phyloP scores from a whole-genome alignment of 371 early-diverging fungal species.

The Lichtheimia corymbifera region DNA sequence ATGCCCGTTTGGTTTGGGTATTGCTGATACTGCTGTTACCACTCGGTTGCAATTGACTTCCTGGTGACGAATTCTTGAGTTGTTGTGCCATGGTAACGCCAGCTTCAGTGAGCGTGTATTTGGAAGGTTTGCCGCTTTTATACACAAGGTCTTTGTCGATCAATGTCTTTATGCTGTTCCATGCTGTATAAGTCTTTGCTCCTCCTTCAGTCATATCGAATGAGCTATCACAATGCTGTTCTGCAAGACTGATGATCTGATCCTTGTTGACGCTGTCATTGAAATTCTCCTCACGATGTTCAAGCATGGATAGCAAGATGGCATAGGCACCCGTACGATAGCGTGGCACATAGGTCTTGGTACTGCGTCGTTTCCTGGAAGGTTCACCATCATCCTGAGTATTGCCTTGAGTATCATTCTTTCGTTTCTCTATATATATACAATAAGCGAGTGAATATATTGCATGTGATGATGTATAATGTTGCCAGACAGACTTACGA shows the following conservation, averaged over 20 bases:
- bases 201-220: conserved; percentile 62
- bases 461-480: too few species aligned
- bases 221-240: conserved; percentile 67
- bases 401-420: neutral
- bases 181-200: conserved; percentile 66
- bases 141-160: conserved; percentile 69
- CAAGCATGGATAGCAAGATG: conserved; percentile 75
- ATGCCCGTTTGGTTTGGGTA: neutral
- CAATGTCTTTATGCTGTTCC: conserved; percentile 76
- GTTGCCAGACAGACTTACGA: neutral
- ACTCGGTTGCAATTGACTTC: neutral
- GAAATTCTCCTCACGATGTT: conserved; percentile 28
- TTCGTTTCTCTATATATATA: neutral
- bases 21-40: conserved; percentile 4
- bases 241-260: conserved; percentile 63
- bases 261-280: conserved; percentile 41
- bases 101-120: conserved; percentile 74
- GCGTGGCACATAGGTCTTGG: conserved; percentile 72
- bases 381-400: too few species aligned
- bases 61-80: conserved; percentile 26
- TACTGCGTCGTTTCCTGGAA: conserved; percentile 18
- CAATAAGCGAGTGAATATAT: too few species aligned
- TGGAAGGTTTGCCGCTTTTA: conserved; percentile 59
- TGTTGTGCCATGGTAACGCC: conserved; percentile 65
- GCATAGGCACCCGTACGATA: conserved; percentile 86